Percentiles rank a stretch among this genome's conserved stretches.
These are phyloP conservation scores for Vachellia collinsii DNA, from an alignment of 306 rosid species.

Conservation along the genomic window DNA sequence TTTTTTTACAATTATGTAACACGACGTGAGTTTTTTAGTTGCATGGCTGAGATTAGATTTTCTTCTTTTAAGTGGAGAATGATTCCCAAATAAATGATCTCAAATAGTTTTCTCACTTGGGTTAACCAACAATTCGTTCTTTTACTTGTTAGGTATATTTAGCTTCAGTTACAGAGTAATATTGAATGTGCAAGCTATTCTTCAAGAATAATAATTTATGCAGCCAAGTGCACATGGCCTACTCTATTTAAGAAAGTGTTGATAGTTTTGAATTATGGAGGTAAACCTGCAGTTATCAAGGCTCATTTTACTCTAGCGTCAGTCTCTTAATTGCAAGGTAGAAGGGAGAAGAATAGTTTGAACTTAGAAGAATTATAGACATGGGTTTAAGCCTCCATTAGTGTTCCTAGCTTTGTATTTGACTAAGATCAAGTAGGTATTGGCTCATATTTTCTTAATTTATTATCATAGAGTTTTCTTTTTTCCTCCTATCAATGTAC, in stretches of 20 bases:
- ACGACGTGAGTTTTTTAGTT: not conserved
- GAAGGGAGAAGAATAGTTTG: not conserved
- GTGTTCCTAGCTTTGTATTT: not conserved
- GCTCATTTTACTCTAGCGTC: not conserved
- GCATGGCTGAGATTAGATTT: not conserved
- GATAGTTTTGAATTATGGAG: not conserved
- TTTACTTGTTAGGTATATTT: not conserved
- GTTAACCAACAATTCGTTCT: not conserved
- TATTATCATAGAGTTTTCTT: not conserved
- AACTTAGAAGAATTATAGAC: not conserved
- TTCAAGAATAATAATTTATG: not conserved
- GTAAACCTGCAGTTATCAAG: not conserved
- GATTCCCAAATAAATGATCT: not conserved
- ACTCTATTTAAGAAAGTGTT: not conserved
- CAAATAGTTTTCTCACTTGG: not conserved
- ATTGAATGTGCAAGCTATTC: not conserved
- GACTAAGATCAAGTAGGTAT: not conserved
- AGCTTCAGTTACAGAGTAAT: not conserved
- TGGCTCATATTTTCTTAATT: constrained; percentile 12
- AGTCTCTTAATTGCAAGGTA: not conserved
- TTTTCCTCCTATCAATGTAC: constrained; percentile 7
- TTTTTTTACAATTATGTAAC: no score
- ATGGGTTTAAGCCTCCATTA: not conserved
- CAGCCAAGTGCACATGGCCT: not conserved
- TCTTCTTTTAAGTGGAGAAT: not conserved